Base-by-base conservation (phyloP, 2,329 filamentous ascomycete species). In the Botrytis aclada region DNA sequence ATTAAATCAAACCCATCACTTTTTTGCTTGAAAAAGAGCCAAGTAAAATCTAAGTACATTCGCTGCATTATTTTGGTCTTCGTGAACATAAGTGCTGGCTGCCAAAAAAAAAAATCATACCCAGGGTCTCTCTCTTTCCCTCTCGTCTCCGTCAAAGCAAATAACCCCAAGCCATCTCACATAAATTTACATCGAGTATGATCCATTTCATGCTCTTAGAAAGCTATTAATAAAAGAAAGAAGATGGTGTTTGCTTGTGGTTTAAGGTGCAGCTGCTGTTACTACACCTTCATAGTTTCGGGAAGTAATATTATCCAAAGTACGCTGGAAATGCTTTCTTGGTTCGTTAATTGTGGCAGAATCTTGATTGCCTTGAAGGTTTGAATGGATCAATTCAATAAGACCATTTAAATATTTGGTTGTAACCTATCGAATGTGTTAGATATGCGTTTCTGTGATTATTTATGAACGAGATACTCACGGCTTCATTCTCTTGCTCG, bases 401-500 rank as follows among this genome's bases (percentile, higher is more conserved):
- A 99, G 89, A 5, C 96, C 96, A 81, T 99, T 99, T 75, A 99
- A 88, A 82, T 98, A 99, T 83, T 98, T 98, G 4, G 92, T 98
- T 8, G 96, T 99, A 56, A 99, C 87, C 88, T 89, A 51, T 43
- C 70, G 10, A 8, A 41, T 10, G 12, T 51, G 51, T 60, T 60
- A 10, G 43, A 16, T 54, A 8, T 37, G 25, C 20, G 18, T 37
- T 64, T n/a, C 29, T 60, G 58, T 80, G 58, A 76, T 0, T 32
- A 14, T 12, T 2, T 70, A 25, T 43, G 5, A 60, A 18, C 18
- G 10, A n/a, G 9, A 16, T 10, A 82, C 87, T 83, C 82, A 89
- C 96, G 77, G 95, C 95, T 84, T 99, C 96, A 83, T 99, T 99
- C 81, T 97, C 94, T 82, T 99, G 95, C 83, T 99, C 96, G 84